phyloP scores from a whole-genome alignment of 208 protist species.

The Crithidia bombi region DNA sequence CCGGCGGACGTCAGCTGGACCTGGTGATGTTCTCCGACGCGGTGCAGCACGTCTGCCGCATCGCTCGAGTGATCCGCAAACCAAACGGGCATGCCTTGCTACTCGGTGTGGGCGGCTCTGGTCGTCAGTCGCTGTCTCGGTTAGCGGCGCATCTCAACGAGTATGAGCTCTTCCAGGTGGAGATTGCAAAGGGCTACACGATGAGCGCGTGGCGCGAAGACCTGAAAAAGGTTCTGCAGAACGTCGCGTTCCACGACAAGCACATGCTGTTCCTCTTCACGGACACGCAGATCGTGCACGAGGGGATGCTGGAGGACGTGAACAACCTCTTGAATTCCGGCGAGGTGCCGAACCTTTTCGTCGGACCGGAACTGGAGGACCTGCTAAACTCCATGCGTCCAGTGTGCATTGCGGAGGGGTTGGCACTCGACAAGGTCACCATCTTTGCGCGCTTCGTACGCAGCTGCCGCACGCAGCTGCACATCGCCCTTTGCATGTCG shows the following conservation, averaged over 20 bases:
- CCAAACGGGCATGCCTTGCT: constrained; percentile 97
- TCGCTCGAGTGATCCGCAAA: constrained; percentile 95
- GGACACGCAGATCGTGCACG: constrained; percentile 98
- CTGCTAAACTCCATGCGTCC: constrained; percentile 94
- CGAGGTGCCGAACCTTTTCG: constrained; percentile 98
- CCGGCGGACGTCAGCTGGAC: constrained; percentile 86
- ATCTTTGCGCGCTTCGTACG: constrained; percentile 95
- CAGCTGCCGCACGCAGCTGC: constrained; percentile 94
- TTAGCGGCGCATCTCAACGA: constrained; percentile 96
- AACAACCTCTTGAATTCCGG: constrained; percentile 98
- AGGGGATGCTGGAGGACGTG: constrained; percentile 98
- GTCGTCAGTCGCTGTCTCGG: constrained; percentile 95
- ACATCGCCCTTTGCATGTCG: constrained; percentile 97
- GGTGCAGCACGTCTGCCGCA: constrained; percentile 96
- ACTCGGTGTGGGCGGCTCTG: constrained; percentile 98
- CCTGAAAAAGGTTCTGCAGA: constrained; percentile 92
- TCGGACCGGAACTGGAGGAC: constrained; percentile 94
- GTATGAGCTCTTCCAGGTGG: constrained; percentile 95
- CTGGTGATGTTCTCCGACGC: constrained; percentile 98
- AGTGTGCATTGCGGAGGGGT: constrained; percentile 89
- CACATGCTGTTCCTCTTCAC: constrained; percentile 98
- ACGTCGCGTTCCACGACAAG: constrained; percentile 94
- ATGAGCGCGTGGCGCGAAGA: constrained; percentile 97
- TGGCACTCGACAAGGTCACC: constrained; percentile 94
- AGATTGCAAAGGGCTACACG: constrained; percentile 97